Evolutionary conservation across 352 stramenopile genomes (phyloP), one percentile per base, ranked within the genome.

Genomic region (Phytophthora tentaculata): DNA sequence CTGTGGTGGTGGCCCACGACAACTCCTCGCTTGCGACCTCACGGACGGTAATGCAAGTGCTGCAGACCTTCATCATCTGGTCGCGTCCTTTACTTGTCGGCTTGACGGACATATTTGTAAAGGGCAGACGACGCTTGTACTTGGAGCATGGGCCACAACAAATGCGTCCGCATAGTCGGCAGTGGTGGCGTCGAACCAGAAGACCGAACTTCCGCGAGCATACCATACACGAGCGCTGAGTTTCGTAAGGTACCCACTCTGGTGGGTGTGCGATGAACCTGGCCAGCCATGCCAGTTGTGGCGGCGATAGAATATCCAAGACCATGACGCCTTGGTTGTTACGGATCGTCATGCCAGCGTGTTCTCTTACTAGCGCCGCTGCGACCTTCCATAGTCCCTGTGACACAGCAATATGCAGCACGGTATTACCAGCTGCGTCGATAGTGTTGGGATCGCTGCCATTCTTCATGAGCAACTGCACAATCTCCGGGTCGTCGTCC

Each of bases 101-200:
- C 65, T 88, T 89, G 39, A 75, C 23, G 14, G 56, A 61, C 54
- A 77, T 57, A n/a, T 83, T 72, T 6, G 64, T 73, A 59, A 94
- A 91, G 0, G 81, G 81, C 24, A 95, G 79, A 20, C 55, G 71
- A 5, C 85, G 81, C 64, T 93, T 93, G 78, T 87, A 89, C 56
- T 84, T 91, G 64, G 85, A 91, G 71, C 88, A 95, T 14, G 81
- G 80, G 0, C 82, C 81, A 39, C 88, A 95, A 61, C 86, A 92
- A 61, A 93, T 83, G n/a, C 88, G 88, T 3, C 88, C 88, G 57
- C 88, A 95, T 24, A 95, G 77, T 23, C 88, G 81, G 55, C 88
- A 95, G 74, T 95, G 88, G 55, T 95, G 88, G 20, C 84, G 83
- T 13, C 88, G 84, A 57, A 91, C 80, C 6, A 95, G 69, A 19